phyloP scores from a whole-genome alignment of 148 eudicot species.

The Euryodendron excelsum region DNA sequence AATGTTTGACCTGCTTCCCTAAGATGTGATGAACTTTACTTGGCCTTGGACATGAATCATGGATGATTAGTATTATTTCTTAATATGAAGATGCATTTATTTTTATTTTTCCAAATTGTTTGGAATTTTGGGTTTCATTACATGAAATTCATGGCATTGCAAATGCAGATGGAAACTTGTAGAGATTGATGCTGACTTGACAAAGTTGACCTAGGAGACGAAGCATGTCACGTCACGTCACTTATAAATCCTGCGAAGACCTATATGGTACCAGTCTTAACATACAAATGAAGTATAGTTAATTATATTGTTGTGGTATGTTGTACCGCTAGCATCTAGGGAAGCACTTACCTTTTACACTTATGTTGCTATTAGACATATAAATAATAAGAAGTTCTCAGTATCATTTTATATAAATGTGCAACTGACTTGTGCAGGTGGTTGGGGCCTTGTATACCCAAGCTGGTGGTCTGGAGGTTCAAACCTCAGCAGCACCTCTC shows the following conservation, averaged over 20 bases:
- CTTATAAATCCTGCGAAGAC: conserved; percentile 85
- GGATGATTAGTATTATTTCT: conserved; percentile 4
- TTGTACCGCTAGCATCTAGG: neutral
- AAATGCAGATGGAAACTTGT: conserved; percentile 86
- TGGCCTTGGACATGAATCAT: neutral
- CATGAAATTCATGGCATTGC: conserved; percentile 4
- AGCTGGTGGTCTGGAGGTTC: too few relatives aligned
- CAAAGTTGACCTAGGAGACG: conserved; percentile 64
- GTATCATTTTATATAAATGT: neutral
- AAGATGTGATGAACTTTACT: neutral
- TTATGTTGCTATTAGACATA: neutral
- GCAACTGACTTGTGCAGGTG: too few relatives aligned
- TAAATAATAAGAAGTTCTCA: neutral
- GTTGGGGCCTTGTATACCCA: too few relatives aligned
- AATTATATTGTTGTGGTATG: neutral
- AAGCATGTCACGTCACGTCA: conserved; percentile 83
- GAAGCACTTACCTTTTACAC: neutral
- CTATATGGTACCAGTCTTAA: conserved; percentile 61
- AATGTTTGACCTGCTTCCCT: neutral
- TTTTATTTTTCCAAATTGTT: neutral
- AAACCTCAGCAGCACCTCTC: too few relatives aligned
- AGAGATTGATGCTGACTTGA: conserved; percentile 87
- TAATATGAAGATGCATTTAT: neutral
- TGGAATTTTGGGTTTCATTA: neutral
- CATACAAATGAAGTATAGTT: neutral